A percentile compares a stretch with the other conserved stretches of the same genome.
These are phyloP conservation scores for Musa troglodytarum DNA, from an alignment of 176 grass and related monocot genomes.

Conservation along the genomic window DNA sequence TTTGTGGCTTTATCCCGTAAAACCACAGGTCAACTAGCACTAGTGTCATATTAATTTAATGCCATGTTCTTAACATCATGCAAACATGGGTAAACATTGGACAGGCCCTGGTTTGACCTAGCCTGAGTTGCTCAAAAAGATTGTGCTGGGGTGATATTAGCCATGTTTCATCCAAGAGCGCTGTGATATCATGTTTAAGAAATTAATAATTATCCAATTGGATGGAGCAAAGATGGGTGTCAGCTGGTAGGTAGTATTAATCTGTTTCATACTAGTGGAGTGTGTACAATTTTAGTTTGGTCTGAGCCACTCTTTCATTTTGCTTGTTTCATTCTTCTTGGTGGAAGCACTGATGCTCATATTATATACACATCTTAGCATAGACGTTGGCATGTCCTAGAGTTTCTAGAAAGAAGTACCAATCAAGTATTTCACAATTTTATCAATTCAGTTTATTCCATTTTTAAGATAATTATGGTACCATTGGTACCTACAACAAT, in stretches of 20 bases:
- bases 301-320: not conserved
- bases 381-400: not conserved
- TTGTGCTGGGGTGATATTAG: too few species aligned
- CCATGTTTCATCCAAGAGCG: too few species aligned
- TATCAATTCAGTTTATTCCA: not conserved
- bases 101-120: too few species aligned
- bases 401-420: not conserved
- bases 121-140: too few species aligned
- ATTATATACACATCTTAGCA: not conserved
- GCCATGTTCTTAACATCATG: too few species aligned
- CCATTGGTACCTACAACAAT: not conserved
- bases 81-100: too few species aligned
- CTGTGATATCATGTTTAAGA: too few species aligned
- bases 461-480: not conserved
- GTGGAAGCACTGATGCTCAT: not conserved
- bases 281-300: not conserved
- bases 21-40: too few species aligned
- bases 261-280: not conserved
- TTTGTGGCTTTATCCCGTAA: too few species aligned
- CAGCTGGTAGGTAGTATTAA: not conserved
- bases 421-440: not conserved
- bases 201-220: too few species aligned
- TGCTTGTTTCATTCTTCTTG: not conserved
- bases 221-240: too few species aligned
- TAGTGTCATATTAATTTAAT: too few species aligned